phyloP scores from a whole-genome alignment of 2,329 filamentous ascomycete species.

The Camillea tinctor region DNA sequence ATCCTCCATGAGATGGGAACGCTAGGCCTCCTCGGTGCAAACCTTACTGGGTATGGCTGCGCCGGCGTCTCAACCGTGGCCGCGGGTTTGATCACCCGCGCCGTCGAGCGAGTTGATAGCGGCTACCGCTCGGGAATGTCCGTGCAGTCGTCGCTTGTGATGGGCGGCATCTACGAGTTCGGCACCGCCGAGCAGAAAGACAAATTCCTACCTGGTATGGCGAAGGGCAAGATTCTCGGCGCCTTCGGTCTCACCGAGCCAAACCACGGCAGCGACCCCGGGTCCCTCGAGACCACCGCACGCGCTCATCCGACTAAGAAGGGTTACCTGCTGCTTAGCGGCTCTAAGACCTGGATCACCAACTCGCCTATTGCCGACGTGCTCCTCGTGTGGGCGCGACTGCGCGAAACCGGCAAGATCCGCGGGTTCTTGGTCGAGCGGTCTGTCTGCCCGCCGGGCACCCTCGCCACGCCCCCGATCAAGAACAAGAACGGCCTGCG shows the following conservation, averaged over 20 bases:
- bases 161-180: slow-evolving; percentile 89
- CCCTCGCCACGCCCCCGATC: slow-evolving; percentile 85
- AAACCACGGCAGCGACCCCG: slow-evolving; percentile 89
- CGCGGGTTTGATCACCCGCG: slow-evolving; percentile 84
- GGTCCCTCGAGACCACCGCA: slow-evolving; percentile 86
- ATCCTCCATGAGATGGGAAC: slow-evolving; percentile 93
- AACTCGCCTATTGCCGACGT: slow-evolving; percentile 89
- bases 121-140: slow-evolving; percentile 93
- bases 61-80: slow-evolving; percentile 86
- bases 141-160: slow-evolving; percentile 87
- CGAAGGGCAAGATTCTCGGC: slow-evolving; percentile 77
- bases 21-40: slow-evolving; percentile 82
- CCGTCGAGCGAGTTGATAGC: slow-evolving; percentile 87
- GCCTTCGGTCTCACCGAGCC: slow-evolving; percentile 91
- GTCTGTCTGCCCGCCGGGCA: slow-evolving; percentile 79
- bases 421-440: slow-evolving; percentile 89
- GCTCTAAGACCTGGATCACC: slow-evolving; percentile 93
- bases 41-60: slow-evolving; percentile 83
- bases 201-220: slow-evolving; percentile 75
- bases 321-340: slow-evolving; percentile 75
- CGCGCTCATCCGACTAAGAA: slow-evolving; percentile 80
- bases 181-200: slow-evolving; percentile 87
- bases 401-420: slow-evolving; percentile 90
- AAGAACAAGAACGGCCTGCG: slow-evolving; percentile 95
- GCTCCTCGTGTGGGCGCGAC: slow-evolving; percentile 87